A percentile compares a stretch with the other conserved stretches of the same genome.
These are phyloP conservation scores for Mycosarcoma maydis DNA, from an alignment of 1,284 basidiomycete genomes.

Conservation along the genomic window DNA sequence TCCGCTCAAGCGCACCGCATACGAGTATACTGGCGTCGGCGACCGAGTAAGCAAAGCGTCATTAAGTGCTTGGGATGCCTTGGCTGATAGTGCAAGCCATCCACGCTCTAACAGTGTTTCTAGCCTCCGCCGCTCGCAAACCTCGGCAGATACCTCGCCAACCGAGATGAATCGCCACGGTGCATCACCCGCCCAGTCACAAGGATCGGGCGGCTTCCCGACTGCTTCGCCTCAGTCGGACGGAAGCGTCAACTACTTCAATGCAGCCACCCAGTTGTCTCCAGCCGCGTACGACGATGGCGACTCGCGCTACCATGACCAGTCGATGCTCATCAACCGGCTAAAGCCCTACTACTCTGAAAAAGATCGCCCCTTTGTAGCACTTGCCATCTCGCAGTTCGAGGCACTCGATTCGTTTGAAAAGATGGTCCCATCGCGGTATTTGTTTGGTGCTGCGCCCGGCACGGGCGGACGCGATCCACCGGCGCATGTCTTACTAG, in stretches of 20 bases:
- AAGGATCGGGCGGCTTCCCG: slow-evolving; percentile 31
- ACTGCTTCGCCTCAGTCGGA: slow-evolving; percentile 35
- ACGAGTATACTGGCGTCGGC: slow-evolving; percentile 17
- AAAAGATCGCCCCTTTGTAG: slow-evolving; percentile 51
- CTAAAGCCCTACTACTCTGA: slow-evolving; percentile 48
- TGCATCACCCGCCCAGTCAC: slow-evolving; percentile 36
- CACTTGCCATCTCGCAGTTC: slow-evolving; percentile 55
- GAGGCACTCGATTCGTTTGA: slow-evolving; percentile 52
- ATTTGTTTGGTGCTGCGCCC: slow-evolving; percentile 45
- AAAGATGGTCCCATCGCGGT: slow-evolving; percentile 54
- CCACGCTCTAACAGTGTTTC: slow-evolving; percentile 40
- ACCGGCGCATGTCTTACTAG: slow-evolving; percentile 49
- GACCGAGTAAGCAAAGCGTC: slow-evolving; percentile 28
- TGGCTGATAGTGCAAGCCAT: slow-evolving; percentile 38
- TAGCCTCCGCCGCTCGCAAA: slow-evolving; percentile 32
- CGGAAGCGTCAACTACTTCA: slow-evolving; percentile 31
- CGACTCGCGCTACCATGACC: slow-evolving; percentile 46
- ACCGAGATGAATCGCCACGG: slow-evolving; percentile 31
- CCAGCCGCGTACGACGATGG: slow-evolving; percentile 23
- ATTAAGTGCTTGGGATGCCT: slow-evolving; percentile 39
- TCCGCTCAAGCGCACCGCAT: slow-evolving; percentile 16
- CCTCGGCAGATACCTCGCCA: slow-evolving; percentile 36
- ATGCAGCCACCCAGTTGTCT: slow-evolving; percentile 26
- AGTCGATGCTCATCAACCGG: slow-evolving; percentile 49
- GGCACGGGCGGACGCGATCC: slow-evolving; percentile 27